phyloP scores from a whole-genome alignment of 2,329 filamentous ascomycete genomes.

The Xylaria sp. region DNA sequence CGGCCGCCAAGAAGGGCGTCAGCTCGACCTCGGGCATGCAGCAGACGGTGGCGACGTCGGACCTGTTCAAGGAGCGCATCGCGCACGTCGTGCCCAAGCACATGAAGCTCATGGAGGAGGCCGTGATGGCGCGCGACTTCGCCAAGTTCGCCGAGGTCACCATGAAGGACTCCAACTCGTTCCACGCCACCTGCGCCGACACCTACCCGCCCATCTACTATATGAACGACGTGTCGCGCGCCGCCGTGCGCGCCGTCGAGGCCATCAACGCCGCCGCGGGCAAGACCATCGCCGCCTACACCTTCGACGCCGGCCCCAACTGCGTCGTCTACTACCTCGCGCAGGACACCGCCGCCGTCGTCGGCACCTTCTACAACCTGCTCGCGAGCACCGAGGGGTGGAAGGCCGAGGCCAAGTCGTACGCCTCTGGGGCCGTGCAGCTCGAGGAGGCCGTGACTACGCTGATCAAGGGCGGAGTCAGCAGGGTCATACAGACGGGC shows the following conservation, averaged over 20 bases:
- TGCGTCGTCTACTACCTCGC: constrained; percentile 95
- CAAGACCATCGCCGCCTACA: constrained; percentile 88
- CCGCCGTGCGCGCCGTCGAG: constrained; percentile 89
- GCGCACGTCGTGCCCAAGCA: constrained; percentile 80
- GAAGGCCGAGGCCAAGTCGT: constrained; percentile 68
- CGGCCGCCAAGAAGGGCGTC: constrained; percentile 94
- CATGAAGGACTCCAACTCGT: constrained; percentile 96
- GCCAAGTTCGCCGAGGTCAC: constrained; percentile 87
- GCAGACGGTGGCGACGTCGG: constrained; percentile 89
- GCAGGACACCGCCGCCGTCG: constrained; percentile 76
- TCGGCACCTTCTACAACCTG: constrained; percentile 80
- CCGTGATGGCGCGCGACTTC: constrained; percentile 83
- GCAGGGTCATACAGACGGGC: constrained; percentile 87
- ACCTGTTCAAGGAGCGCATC: constrained; percentile 84
- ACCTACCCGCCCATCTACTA: constrained; percentile 99
- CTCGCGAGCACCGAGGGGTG: constrained; percentile 75
- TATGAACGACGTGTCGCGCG: constrained; percentile 91
- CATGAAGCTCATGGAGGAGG: constrained; percentile 87
- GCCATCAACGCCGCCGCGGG: constrained; percentile 85
- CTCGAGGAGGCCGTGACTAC: constrained; percentile 74
- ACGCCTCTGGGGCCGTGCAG: constrained; percentile 61
- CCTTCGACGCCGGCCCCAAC: constrained; percentile 97
- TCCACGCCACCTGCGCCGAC: constrained; percentile 94
- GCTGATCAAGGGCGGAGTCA: constrained; percentile 80
- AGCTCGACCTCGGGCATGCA: constrained; percentile 96